Conservation (phyloP, 169 alveolate species). For the Plasmodium malariae region DNA sequence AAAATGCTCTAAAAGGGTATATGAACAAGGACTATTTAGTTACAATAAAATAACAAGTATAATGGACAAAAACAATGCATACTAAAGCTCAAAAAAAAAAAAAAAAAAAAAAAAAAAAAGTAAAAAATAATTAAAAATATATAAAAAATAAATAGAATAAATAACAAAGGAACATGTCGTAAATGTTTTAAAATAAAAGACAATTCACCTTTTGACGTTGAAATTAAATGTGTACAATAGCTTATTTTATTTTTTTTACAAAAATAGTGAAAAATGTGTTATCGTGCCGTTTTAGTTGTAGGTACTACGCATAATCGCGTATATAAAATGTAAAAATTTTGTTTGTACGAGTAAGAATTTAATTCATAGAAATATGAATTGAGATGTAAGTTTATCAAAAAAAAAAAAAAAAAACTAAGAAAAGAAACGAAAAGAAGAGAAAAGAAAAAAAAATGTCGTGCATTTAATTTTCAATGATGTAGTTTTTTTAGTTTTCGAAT, state of each 20-base stretch:
- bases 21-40: not conserved
- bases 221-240: not conserved
- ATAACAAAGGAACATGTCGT: not conserved
- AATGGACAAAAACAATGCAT: not conserved
- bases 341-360: not conserved
- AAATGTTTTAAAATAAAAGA: not conserved
- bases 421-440: not conserved
- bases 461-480: not conserved
- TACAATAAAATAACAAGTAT: not conserved
- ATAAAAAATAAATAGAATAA: not conserved
- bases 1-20: not conserved
- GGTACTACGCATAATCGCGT: not conserved
- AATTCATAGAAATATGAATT: not conserved
- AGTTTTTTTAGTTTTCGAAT: not conserved
- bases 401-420: too few relatives aligned
- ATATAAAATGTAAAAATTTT: not conserved
- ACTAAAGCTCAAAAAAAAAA: not conserved
- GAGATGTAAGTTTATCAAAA: too few relatives aligned
- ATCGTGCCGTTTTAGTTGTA: slow-evolving; percentile 15
- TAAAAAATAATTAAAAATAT: slow-evolving; percentile 7
- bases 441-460: not conserved
- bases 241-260: slow-evolving; percentile 7
- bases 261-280: not conserved
- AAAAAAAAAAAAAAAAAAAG: slow-evolving; percentile 15
- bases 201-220: not conserved